Conservation (phyloP, 2,329 filamentous ascomycete genomes). For the Nemania bipapillata region DNA sequence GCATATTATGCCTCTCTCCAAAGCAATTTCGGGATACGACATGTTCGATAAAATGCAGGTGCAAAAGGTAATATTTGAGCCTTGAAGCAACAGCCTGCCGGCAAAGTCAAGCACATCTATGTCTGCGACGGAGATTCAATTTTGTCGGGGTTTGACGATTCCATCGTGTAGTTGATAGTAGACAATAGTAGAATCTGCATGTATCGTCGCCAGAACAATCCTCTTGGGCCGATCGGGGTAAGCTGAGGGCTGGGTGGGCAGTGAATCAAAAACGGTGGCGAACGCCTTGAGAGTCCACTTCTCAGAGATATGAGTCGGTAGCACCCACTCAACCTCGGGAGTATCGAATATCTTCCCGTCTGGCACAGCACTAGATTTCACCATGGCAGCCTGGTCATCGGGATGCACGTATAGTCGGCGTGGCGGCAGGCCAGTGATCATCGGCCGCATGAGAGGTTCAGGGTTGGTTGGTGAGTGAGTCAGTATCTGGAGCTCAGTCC, state of each 20-base stretch:
- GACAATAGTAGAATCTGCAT: slow-evolving; percentile 83
- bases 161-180: slow-evolving; percentile 89
- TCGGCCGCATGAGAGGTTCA: slow-evolving; percentile 63
- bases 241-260: slow-evolving; percentile 59
- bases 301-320: slow-evolving; percentile 78
- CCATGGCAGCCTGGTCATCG: slow-evolving; percentile 80
- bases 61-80: slow-evolving; percentile 77
- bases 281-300: slow-evolving; percentile 75
- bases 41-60: slow-evolving; percentile 78
- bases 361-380: slow-evolving; percentile 67
- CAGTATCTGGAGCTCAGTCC: slow-evolving; percentile 70
- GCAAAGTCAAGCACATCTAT: not conserved
- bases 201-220: slow-evolving; percentile 77
- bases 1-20: slow-evolving; percentile 74
- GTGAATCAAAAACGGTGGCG: slow-evolving; percentile 74
- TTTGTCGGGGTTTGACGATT: slow-evolving; percentile 86
- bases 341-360: slow-evolving; percentile 60
- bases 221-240: slow-evolving; percentile 68
- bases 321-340: slow-evolving; percentile 77
- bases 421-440: slow-evolving; percentile 79
- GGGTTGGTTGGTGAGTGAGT: slow-evolving; percentile 53
- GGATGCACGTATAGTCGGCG: slow-evolving; percentile 80
- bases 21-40: slow-evolving; percentile 75
- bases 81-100: slow-evolving; percentile 47
- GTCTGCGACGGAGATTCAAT: slow-evolving; percentile 59